These are phyloP conservation scores for Penicillium sp. DNA, from an alignment of 2,329 filamentous ascomycete genomes.

Conservation along the genomic window DNA sequence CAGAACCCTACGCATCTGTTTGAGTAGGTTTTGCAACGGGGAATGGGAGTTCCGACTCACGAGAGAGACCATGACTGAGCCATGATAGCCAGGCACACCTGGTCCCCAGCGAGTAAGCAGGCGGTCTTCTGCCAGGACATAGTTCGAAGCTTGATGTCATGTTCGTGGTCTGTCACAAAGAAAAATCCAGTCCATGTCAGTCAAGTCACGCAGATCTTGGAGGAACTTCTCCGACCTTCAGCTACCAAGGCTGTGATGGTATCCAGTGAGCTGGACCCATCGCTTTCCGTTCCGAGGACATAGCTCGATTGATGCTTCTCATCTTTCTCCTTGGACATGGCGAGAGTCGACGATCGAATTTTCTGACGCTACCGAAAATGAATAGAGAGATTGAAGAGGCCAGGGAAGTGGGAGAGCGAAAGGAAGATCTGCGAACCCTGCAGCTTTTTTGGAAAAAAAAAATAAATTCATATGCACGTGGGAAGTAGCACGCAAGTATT, in stretches of 20 bases:
- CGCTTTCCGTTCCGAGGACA: slow-evolving; percentile 6
- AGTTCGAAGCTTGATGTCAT: slow-evolving; percentile 52
- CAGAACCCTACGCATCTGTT: slow-evolving; percentile 11
- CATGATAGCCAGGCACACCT: slow-evolving; percentile 54
- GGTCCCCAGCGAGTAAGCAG: slow-evolving; percentile 49
- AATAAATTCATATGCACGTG: not conserved
- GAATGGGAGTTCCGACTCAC: slow-evolving; percentile 25
- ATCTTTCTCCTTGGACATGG: slow-evolving; percentile 7
- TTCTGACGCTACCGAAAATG: no score
- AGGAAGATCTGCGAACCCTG: not conserved
- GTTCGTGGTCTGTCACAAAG: slow-evolving; percentile 15
- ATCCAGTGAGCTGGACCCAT: slow-evolving; percentile 13
- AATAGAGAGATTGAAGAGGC: not conserved
- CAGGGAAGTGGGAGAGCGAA: not conserved
- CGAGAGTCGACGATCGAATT: not conserved
- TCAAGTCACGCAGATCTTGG: not conserved
- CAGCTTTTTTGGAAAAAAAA: not conserved
- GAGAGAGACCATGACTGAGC: slow-evolving; percentile 52
- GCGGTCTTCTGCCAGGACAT: slow-evolving; percentile 55
- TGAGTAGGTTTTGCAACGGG: not conserved
- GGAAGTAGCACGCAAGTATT: not conserved
- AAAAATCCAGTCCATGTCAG: not conserved
- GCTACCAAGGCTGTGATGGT: slow-evolving; percentile 21
- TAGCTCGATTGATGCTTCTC: slow-evolving; percentile 16
- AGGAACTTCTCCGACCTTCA: slow-evolving; percentile 11